Conservation (phyloP, 805 yeast genomes). For the Ogataea parapolymorpha region DNA sequence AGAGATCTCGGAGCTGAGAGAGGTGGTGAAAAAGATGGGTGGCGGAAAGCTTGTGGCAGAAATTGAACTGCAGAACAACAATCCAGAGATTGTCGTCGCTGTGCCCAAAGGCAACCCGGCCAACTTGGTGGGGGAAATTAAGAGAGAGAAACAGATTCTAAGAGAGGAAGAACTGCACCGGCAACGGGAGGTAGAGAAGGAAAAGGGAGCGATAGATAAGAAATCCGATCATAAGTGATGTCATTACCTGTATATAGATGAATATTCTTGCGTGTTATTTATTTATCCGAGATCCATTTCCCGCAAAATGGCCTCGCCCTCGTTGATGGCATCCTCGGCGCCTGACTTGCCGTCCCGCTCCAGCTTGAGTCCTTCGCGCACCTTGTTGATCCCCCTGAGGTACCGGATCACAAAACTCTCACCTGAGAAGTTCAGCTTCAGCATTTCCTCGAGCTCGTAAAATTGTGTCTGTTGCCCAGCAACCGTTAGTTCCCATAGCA, state of each 20-base stretch:
- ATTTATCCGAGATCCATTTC: conserved; percentile 1
- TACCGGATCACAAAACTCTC: conserved; percentile 41
- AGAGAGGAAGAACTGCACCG: neutral
- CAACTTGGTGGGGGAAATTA: conserved; percentile 5
- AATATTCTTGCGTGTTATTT: neutral
- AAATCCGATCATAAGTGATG: neutral
- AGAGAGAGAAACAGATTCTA: conserved; percentile 4
- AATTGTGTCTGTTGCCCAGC: conserved; percentile 36
- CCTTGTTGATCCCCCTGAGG: conserved; percentile 27
- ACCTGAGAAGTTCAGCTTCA: conserved; percentile 42
- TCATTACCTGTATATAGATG: conserved; percentile 4
- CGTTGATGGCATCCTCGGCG: conserved; percentile 5
- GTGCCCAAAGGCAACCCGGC: conserved; percentile 10
- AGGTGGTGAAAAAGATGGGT: conserved; percentile 40
- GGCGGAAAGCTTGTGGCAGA: conserved; percentile 17
- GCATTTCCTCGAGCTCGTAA: conserved; percentile 34
- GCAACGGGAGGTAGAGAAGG: neutral
- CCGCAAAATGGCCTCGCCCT: conserved; percentile 9
- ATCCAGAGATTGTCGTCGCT: conserved; percentile 7
- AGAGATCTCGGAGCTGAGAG: conserved; percentile 58
- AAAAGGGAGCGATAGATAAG: neutral
- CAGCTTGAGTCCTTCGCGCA: conserved; percentile 15
- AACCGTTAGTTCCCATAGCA: conserved; percentile 41
- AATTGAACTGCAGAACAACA: neutral
- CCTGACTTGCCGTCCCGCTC: conserved; percentile 2